Conservation (phyloP, 2,329 filamentous ascomycete species). For the Botrytis deweyae region DNA sequence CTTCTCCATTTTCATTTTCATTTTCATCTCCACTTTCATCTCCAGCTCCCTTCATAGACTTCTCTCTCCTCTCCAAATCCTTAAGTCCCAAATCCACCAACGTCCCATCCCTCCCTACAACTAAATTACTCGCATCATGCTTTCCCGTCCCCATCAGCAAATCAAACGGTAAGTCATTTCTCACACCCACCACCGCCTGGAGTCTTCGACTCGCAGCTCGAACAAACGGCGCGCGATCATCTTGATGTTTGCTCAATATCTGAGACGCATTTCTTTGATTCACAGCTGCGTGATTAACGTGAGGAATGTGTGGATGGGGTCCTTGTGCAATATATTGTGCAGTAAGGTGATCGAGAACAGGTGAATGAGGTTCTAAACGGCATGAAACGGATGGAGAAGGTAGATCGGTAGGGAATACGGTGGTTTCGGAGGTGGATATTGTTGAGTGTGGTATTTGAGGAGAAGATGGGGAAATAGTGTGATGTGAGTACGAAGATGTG, state of each 20-base stretch:
- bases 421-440: not conserved
- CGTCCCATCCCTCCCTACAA: not conserved
- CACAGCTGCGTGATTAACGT: not conserved
- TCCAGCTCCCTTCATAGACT: not conserved
- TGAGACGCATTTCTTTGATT: slow-evolving; percentile 9
- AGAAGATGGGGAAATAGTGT: not conserved
- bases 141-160: slow-evolving; percentile 11
- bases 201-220: slow-evolving; percentile 25
- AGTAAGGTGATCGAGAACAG: slow-evolving; percentile 1
- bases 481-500: not conserved
- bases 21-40: not conserved
- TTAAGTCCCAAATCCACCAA: not conserved
- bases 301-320: not conserved
- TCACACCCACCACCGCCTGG: slow-evolving; percentile 31
- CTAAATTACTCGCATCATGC: slow-evolving; percentile 15
- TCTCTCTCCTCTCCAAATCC: too few relatives aligned
- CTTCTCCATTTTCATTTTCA: not conserved
- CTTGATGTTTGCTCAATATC: slow-evolving; percentile 22
- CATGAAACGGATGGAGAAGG: not conserved
- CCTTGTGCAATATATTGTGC: not conserved
- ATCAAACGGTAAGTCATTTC: slow-evolving; percentile 30
- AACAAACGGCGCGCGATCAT: slow-evolving; percentile 26
- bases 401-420: not conserved
- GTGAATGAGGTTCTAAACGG: not conserved
- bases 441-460: not conserved